A percentile compares a stretch with the other conserved stretches of the same genome.
Evolutionary conservation across 352 stramenopile genomes (phyloP).

Genomic region (Pythium coloratum): DNA sequence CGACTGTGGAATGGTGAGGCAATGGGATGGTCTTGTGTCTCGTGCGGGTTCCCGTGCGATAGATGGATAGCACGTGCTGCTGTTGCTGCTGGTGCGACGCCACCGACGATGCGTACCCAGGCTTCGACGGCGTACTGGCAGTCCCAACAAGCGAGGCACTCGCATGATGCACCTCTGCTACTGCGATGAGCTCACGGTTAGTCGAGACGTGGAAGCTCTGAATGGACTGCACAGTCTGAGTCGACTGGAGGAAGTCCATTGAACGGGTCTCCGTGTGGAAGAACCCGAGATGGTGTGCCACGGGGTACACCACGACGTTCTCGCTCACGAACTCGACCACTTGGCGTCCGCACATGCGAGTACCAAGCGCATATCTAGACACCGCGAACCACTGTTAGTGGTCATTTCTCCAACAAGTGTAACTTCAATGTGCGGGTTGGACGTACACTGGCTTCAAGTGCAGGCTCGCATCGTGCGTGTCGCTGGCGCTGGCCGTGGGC

Average conservation of each 20-base stretch:
- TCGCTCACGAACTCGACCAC: conserved; percentile 64
- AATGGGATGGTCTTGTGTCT: conserved; percentile 49
- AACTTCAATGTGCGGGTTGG: background rate
- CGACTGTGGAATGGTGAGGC: conserved; percentile 53
- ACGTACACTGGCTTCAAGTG: conserved; percentile 20
- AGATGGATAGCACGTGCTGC: conserved; percentile 61
- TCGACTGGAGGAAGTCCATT: conserved; percentile 80
- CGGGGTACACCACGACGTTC: conserved; percentile 58
- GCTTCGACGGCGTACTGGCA: conserved; percentile 10
- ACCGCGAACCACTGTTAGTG: background rate
- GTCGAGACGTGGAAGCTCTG: conserved; percentile 70
- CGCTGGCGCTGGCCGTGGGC: background rate
- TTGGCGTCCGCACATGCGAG: conserved; percentile 28
- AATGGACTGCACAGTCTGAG: conserved; percentile 46
- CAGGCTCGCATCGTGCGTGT: conserved; percentile 10
- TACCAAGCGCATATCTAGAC: conserved; percentile 41
- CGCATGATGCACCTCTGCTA: conserved; percentile 56
- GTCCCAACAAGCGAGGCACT: background rate
- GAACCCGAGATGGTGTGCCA: conserved; percentile 60
- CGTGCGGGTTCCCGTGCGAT: conserved; percentile 46
- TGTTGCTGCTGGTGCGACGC: conserved; percentile 40
- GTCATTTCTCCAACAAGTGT: background rate
- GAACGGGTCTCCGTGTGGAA: conserved; percentile 54
- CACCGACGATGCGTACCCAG: background rate
- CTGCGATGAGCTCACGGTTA: conserved; percentile 66